Percentiles rank a stretch among this genome's conserved stretches.
phyloP scores from a whole-genome alignment of 768 basidiomycete species.

The Leccinum rimulosum region DNA sequence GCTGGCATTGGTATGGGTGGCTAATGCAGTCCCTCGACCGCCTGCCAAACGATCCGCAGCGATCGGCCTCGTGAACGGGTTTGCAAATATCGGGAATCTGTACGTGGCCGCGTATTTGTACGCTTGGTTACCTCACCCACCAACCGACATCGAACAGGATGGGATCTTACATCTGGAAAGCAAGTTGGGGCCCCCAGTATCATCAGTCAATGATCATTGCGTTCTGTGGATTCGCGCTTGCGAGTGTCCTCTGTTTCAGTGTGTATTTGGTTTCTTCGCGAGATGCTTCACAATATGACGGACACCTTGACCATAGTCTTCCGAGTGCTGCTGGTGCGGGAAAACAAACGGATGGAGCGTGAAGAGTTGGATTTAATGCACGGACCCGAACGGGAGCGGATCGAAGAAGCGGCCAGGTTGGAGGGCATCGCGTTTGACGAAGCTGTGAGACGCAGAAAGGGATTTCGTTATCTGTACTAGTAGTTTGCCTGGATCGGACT shows the following conservation, averaged over 20 bases:
- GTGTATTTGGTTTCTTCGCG: background rate
- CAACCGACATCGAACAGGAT: constrained; percentile 37
- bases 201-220: constrained; percentile 61
- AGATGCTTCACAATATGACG: background rate
- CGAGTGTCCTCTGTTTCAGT: constrained; percentile 38
- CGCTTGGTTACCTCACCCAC: background rate
- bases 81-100: constrained; percentile 58
- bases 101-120: constrained; percentile 29
- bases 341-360: constrained; percentile 49
- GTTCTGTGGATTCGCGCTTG: constrained; percentile 34
- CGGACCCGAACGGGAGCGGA: constrained; percentile 45
- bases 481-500: constrained; percentile 22
- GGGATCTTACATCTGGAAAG: constrained; percentile 62
- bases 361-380: constrained; percentile 46
- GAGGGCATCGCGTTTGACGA: constrained; percentile 61
- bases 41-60: constrained; percentile 53
- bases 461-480: constrained; percentile 58
- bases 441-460: constrained; percentile 54
- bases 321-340: constrained; percentile 41
- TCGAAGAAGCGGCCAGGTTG: constrained; percentile 56
- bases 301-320: constrained; percentile 32
- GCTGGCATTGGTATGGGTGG: constrained; percentile 57
- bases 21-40: constrained; percentile 58
- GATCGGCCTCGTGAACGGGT: constrained; percentile 61
- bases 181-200: constrained; percentile 58